Percentiles rank a stretch among this genome's conserved stretches.
Conservation (phyloP, 306 rosid genomes). For the Cajanus cajan region DNA sequence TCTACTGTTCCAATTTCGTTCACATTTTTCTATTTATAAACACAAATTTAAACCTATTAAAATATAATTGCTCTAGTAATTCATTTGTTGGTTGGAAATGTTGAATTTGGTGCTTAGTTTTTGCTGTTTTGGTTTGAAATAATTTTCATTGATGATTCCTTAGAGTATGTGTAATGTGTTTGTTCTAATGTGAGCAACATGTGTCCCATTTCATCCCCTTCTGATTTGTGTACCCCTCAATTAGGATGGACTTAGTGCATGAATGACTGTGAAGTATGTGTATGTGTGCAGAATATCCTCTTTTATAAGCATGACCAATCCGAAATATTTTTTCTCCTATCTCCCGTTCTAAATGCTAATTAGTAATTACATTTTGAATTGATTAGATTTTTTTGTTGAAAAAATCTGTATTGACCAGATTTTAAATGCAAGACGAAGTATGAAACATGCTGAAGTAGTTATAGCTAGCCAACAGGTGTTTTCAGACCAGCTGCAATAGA, state of each 20-base stretch:
- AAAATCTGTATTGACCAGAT: slow-evolving; percentile 48
- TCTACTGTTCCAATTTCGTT: not conserved
- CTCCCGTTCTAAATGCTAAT: slow-evolving; percentile 1
- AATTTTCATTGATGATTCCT: slow-evolving; percentile 9
- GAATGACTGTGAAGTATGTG: not conserved
- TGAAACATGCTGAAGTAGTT: slow-evolving; percentile 94
- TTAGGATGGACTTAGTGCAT: slow-evolving; percentile 26
- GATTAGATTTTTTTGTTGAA: slow-evolving; percentile 16
- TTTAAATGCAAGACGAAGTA: slow-evolving; percentile 69
- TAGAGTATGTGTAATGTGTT: not conserved
- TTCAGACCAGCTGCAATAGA: too few relatives aligned
- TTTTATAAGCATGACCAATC: not conserved
- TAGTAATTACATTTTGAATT: slow-evolving; percentile 11
- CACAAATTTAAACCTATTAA: not conserved
- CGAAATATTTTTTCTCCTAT: not conserved
- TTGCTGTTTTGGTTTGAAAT: slow-evolving; percentile 7
- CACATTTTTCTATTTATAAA: slow-evolving; percentile 5
- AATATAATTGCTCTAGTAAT: slow-evolving; percentile 17
- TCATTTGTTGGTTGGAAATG: slow-evolving; percentile 15
- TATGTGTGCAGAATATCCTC: not conserved
- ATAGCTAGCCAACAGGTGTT: too few relatives aligned
- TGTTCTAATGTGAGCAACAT: not conserved
- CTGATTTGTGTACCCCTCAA: not conserved
- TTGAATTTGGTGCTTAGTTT: not conserved
- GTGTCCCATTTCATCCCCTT: not conserved